Base-by-base conservation (phyloP, 805 yeast species). In the Wickerhamiella sergipiensis region DNA sequence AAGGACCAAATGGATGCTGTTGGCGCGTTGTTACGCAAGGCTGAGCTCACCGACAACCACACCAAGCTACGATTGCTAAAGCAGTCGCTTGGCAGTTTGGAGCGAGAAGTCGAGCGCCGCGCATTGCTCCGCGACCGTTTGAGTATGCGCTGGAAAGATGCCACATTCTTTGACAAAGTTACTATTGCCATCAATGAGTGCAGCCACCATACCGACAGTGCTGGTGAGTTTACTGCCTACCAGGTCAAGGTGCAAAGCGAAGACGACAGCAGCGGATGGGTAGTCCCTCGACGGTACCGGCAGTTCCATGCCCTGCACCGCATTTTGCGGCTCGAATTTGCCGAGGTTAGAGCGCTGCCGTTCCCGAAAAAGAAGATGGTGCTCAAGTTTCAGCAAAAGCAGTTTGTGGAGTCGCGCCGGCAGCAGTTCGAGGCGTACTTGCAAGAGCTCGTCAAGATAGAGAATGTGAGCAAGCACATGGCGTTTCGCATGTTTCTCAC, bases 251-350 rank as follows among this genome's bases (percentile, higher is more conserved):
- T 90, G 3, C 81, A 80, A 62, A 68, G 60, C 9, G 52, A 51
- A 6, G 59, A 63, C 1, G 53, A 52, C 0, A 77, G 76, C 2
- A 72, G 69, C 2, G 83, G 86, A 0, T 90, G 97, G 97, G 79
- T 85, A 49, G 84, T 88, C n/a, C 90, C 95, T 0, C 69, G 96
- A 57, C 71, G 97, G 52, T 89, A 80, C 61, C 85, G 85, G 58
- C 96, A 90, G 61, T 89, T 89, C 64, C 80, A 73, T 65, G 77
- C 75, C 54, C 69, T 89, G 33, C 80, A 89, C 61, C 78, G 77
- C 53, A 79, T 83, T 54, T 66, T 89, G 57, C 77, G 73, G 51
- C 63, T 64, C 2, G 69, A 66, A 44, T 81, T 79, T 57, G 74
- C 79, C 0, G 69, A 66, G 45, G 79, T 82, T 1, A 65, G 69